Percentiles rank a stretch among this genome's conserved stretches.
Conservation (phyloP, 345 rosid species). For the Litchi chinensis region DNA sequence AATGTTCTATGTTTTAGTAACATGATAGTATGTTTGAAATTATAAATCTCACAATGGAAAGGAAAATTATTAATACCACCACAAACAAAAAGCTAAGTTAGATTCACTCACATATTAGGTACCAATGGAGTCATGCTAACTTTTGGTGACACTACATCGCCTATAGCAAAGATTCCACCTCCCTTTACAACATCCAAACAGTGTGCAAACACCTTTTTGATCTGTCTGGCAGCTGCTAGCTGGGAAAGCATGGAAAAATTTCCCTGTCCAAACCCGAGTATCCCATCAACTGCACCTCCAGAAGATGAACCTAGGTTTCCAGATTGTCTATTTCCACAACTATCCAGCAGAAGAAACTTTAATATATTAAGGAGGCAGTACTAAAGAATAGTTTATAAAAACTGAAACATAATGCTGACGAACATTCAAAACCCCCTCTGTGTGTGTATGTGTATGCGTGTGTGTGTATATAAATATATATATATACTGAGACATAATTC, state of each 20-base stretch:
- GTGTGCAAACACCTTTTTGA: constrained; percentile 71
- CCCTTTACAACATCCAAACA: constrained; percentile 74
- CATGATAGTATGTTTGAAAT: too few species aligned
- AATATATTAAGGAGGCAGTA: too few species aligned
- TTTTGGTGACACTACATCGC: constrained; percentile 68
- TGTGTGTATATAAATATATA: too few species aligned
- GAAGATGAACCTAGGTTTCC: constrained; percentile 60
- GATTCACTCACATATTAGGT: constrained; percentile 64
- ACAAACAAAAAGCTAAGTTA: constrained; percentile 24
- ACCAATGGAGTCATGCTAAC: constrained; percentile 71
- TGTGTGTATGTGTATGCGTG: too few species aligned
- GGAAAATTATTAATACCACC: not conserved
- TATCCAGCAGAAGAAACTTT: constrained; percentile 25
- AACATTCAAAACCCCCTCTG: too few species aligned
- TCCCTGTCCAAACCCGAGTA: constrained; percentile 88
- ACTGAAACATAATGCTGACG: too few species aligned
- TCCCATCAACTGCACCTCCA: constrained; percentile 79
- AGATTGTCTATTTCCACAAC: constrained; percentile 77
- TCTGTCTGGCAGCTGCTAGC: constrained; percentile 64
- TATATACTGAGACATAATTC: too few species aligned
- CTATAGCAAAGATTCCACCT: constrained; percentile 87
- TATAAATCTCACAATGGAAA: too few species aligned
- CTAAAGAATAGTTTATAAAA: too few species aligned
- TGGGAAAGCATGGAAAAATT: constrained; percentile 84
- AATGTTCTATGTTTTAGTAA: too few species aligned